phyloP scores from a whole-genome alignment of 1,284 basidiomycete species.

The Quambalaria eucalypti region DNA sequence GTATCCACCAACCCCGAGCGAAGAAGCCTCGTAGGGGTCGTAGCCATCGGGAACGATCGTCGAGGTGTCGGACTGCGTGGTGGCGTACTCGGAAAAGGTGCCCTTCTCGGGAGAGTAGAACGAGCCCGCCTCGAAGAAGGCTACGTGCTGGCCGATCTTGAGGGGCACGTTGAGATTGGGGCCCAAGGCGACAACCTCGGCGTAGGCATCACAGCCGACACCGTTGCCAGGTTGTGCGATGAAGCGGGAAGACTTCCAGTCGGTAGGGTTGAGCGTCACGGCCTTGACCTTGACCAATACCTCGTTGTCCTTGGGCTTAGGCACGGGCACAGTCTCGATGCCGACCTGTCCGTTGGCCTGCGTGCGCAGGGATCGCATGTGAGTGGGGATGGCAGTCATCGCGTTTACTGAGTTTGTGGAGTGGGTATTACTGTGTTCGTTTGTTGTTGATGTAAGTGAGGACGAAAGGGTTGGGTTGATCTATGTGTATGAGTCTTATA shows the following conservation, averaged over 20 bases:
- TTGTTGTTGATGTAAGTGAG: no score
- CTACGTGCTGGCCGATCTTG: constrained; percentile 56
- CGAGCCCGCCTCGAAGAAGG: constrained; percentile 43
- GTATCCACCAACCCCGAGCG: constrained; percentile 32
- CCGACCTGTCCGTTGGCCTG: constrained; percentile 23
- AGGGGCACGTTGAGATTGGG: constrained; percentile 37
- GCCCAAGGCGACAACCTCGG: constrained; percentile 54
- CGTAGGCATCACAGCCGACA: constrained; percentile 57
- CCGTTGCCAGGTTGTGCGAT: constrained; percentile 47
- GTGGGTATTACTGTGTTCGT: no score
- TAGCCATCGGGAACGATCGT: constrained; percentile 28
- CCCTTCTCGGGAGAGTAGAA: constrained; percentile 49
- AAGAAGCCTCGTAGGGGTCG: constrained; percentile 16
- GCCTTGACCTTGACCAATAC: constrained; percentile 26
- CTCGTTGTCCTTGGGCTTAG: constrained; percentile 25
- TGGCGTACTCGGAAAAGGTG: constrained; percentile 47
- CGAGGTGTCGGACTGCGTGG: constrained; percentile 23
- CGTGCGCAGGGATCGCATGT: constrained; percentile 32
- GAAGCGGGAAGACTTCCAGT: constrained; percentile 47
- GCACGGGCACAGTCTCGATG: constrained; percentile 17
- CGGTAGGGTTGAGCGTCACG: constrained; percentile 41
- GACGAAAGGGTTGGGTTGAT: no score
- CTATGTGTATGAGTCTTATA: no score
- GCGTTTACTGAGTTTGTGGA: no score
- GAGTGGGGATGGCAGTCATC: constrained; percentile 5